Base-by-base conservation (phyloP, 2,329 filamentous ascomycete genomes). In the Hypoxylon rubiginosum region DNA sequence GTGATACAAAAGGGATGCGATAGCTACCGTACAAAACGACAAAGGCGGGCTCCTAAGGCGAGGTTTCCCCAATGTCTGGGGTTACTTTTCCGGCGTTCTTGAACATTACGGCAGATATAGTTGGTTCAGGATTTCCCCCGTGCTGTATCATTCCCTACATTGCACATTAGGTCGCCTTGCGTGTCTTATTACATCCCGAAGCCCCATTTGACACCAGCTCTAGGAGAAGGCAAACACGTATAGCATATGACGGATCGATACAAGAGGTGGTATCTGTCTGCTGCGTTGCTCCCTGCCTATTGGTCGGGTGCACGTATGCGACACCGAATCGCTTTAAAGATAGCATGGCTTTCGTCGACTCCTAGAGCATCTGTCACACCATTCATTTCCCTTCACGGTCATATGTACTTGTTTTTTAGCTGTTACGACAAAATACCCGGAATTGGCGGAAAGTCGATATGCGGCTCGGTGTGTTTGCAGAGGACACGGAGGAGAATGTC, bases 371-470 rank as follows among this genome's bases (percentile, higher is more conserved):
- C 63, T 62, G 62, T 67, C 64, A 57, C 63, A 64, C 54, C 66
- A 69, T 71, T 71, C 67, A 66, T 69, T 72, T 71, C 55, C 64
- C 63, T 69, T 68, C 58, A 71, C 69, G 67, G 68, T 70, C 64
- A 70, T 64, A 65, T 69, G 67, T 69, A 66, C 67, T 73, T 72
- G 61, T 69, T 73, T 68, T 69, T 62, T 67, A 71, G 66, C 66
- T 64, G 67, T 73, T 68, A 75, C 70, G 72, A 73, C 69, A 73
- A 68, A 74, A 76, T 76, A 76, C 74, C 74, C 74, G 68, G 72
- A 69, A 69, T 70, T 68, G 70, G 69, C 68, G 72, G 71, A 71
- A 71, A 62, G 67, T 68, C 55, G 67, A 65, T 55, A 67, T 64
- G 66, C 66, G 69, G 72, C 69, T 67, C 60, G 71, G 67, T 65